A percentile compares a stretch with the other conserved stretches of the same genome.
Evolutionary conservation across 1,284 basidiomycete species (phyloP).

Genomic region (Schizopora paradoxa): DNA sequence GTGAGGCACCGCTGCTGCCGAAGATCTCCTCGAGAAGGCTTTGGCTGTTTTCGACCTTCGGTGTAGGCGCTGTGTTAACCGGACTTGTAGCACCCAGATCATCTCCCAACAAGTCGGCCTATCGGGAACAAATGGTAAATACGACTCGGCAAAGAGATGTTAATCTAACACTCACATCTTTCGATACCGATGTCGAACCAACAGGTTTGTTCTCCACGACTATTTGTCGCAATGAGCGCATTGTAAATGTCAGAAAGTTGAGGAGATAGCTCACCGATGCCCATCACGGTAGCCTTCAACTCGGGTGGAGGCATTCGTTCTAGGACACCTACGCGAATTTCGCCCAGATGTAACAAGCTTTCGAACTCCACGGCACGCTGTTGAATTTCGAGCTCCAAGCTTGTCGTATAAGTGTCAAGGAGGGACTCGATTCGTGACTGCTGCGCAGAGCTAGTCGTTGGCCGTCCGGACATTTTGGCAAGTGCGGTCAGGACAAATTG

Average conservation of each 20-base stretch:
- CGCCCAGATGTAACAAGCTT: slow-evolving; percentile 70
- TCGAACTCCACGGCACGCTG: slow-evolving; percentile 95
- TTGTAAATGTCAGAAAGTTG: too few relatives aligned
- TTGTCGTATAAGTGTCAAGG: slow-evolving; percentile 76
- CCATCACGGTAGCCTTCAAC: slow-evolving; percentile 90
- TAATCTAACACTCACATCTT: slow-evolving; percentile 50
- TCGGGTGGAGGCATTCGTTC: slow-evolving; percentile 99
- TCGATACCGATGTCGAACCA: slow-evolving; percentile 76
- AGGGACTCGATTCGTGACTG: slow-evolving; percentile 75
- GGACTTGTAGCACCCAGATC: slow-evolving; percentile 47
- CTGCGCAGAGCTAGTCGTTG: slow-evolving; percentile 57
- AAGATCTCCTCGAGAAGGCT: slow-evolving; percentile 95
- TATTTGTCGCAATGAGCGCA: slow-evolving; percentile 24
- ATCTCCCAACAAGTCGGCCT: slow-evolving; percentile 75
- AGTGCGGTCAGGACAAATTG: slow-evolving; percentile 91
- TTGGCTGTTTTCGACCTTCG: slow-evolving; percentile 72
- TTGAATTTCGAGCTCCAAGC: slow-evolving; percentile 91
- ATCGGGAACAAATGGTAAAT: slow-evolving; percentile 13
- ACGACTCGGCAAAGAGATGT: slow-evolving; percentile 8
- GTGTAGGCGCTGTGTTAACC: too few relatives aligned
- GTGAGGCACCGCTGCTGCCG: slow-evolving; percentile 46
- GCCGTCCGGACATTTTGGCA: slow-evolving; percentile 86
- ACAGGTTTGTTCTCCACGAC: slow-evolving; percentile 94
- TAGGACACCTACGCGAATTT: slow-evolving; percentile 83
- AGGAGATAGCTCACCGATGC: slow-evolving; percentile 55